Evolutionary conservation across 768 basidiomycete species (phyloP), one percentile per base, ranked within the genome.

Genomic region (Mycena vitilis): DNA sequence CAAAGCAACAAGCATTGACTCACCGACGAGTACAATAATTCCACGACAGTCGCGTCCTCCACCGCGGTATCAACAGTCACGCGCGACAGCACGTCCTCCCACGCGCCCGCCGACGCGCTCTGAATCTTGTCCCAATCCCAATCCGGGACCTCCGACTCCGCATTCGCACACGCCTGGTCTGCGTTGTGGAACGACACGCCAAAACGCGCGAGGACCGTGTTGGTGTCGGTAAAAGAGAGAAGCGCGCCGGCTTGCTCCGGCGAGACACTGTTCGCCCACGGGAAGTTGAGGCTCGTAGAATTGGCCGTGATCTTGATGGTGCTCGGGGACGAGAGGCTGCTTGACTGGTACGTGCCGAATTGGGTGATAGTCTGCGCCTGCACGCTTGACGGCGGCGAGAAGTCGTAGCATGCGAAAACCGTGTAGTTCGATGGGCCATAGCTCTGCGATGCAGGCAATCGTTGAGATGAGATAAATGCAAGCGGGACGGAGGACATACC

Each of bases 151-250:
- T 89, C 88, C 51, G 74, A 78, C 69, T 89, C 86, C 0, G 88
- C 88, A 70, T 89, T 89, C 18, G 78, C 71, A 71, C 88, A 90
- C 2, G 88, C 89, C 71, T 87, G 86, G 15, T 81, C 82, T 10
- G 82, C 65, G 48, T 83, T 85, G 20, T 81, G 79, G 78, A 88
- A 87, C 2, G 89, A 89, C 15, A 89, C 80, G 22, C 89, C 88
- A 48, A 89, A 88, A 9, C 88, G 84, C 38, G 88, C 84, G 49
- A 79, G 82, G 44, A 89, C 77, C 8, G 74, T 73, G 18, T 62
- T 38, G 16, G 73, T 73, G 4, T 79, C 77, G 40, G 40, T 40
- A 75, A 86, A 84, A 1, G 78, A 76, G 12, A 86, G 71, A n/a
- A 86, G 74, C 11, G 79, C 84, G 8, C 85, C 85, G 12, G 85